Percentiles rank a stretch among this genome's conserved stretches.
These are phyloP conservation scores for Fusarium annulatum DNA, from an alignment of 2,329 filamentous ascomycete species.

Conservation along the genomic window DNA sequence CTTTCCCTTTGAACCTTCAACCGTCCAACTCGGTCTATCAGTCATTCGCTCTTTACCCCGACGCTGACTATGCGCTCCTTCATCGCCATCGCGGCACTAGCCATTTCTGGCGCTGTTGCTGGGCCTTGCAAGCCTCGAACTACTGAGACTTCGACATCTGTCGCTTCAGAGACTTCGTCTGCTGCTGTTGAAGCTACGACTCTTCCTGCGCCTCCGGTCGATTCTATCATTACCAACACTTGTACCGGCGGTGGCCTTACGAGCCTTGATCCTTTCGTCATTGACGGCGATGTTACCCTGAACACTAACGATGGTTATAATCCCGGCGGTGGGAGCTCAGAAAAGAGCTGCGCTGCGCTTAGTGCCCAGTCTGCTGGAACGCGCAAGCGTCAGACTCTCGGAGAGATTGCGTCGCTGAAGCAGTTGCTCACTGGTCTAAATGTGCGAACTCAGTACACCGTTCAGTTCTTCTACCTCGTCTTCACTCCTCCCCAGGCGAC, in stretches of 20 bases:
- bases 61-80: slow-evolving; percentile 31
- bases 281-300: background rate
- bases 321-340: background rate
- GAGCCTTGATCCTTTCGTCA: background rate
- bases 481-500: background rate
- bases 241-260: slow-evolving; percentile 10
- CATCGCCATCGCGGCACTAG: slow-evolving; percentile 26
- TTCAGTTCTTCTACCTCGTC: slow-evolving; percentile 36
- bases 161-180: background rate
- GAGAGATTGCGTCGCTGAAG: background rate
- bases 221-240: slow-evolving; percentile 10
- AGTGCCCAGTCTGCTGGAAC: background rate
- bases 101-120: slow-evolving; percentile 25
- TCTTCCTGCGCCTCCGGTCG: background rate
- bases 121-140: slow-evolving; percentile 24
- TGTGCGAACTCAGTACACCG: slow-evolving; percentile 18
- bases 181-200: background rate
- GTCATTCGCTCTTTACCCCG: slow-evolving; percentile 1
- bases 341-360: background rate
- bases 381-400: slow-evolving; percentile 6
- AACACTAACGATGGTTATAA: background rate
- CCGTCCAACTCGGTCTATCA: slow-evolving; percentile 30
- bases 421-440: slow-evolving; percentile 17
- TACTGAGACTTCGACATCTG: background rate
- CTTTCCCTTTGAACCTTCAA: background rate